Evolutionary conservation across 306 rosid genomes (phyloP), one percentile per base, ranked within the genome.

Genomic region (Chamaecrista fasciculata): DNA sequence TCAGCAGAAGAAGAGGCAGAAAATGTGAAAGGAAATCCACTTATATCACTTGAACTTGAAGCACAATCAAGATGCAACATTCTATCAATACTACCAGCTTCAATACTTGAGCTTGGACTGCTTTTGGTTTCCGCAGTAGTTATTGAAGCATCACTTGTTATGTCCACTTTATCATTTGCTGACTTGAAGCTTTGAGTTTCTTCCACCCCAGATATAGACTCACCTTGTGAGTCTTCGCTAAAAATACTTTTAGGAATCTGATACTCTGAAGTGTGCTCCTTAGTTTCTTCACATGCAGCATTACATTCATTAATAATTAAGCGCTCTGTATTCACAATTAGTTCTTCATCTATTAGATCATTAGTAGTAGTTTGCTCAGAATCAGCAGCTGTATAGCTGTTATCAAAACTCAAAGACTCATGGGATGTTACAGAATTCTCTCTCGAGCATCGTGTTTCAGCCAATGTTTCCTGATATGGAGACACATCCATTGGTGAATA

Each of bases 401-500:
- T 58, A 66, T 74, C 80, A n/a, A 74, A 53, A 71, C 74, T 76
- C 69, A 69, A 60, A 18, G 96, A 83, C 33, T 82, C 92, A 36
- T 71, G 80, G 39, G 97, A 86, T 43, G 82, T 55, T 76, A 79
- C 75, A 23, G 92, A 94, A 81, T 55, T 85, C 70, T 82, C 91
- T 80, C 94, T 81, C 0, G 83, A 79, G 66, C 48, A 61, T 19
- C 3, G 79, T 60, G 69, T 70, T 71, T 78, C 85, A 69, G 85
- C 82, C 70, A 80, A 59, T 29, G 83, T 87, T 81, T 91, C 99
- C 70, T 69, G 86, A 77, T 91, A 94, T 2, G 97, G 97, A 46
- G 99, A 94, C 72, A 85, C 83, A 25, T 91, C 97, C 97, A 94
- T 91, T 0, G 99, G 99, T 26, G 97, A 94, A 81, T 65, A 92